Conservation (phyloP, 345 rosid species). For the Aegle marmelos region DNA sequence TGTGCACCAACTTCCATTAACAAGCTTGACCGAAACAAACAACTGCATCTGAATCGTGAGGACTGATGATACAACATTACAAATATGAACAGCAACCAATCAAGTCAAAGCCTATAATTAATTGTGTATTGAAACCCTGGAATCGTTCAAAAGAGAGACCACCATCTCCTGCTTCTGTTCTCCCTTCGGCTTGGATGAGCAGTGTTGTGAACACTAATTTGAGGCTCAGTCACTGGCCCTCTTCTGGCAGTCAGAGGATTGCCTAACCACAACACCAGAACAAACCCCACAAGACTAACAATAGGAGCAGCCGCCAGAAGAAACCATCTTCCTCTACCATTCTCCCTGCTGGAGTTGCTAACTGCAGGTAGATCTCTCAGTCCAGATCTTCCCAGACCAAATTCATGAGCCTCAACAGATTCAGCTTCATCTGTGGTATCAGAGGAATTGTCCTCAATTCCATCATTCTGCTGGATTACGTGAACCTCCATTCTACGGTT, state of each 20-base stretch:
- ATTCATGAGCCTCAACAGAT: conserved; percentile 30
- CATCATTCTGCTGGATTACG: conserved; percentile 39
- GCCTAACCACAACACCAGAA: conserved; percentile 63
- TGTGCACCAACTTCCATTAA: neutral
- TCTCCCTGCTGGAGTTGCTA: conserved; percentile 18
- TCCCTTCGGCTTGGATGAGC: conserved; percentile 40
- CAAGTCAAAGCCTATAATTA: neutral
- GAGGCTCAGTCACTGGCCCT: conserved; percentile 23
- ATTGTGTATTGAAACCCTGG: neutral
- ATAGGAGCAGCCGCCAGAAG: conserved; percentile 81
- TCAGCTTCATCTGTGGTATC: conserved; percentile 43
- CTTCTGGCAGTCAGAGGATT: conserved; percentile 46
- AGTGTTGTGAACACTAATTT: conserved; percentile 15
- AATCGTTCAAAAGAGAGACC: conserved; percentile 51
- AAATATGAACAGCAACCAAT: neutral
- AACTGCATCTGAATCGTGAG: neutral
- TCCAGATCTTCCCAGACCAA: conserved; percentile 18
- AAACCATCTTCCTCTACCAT: conserved; percentile 70
- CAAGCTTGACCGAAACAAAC: neutral
- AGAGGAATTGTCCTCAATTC: conserved; percentile 39
- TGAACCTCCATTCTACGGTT: conserved; percentile 21
- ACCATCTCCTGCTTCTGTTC: conserved; percentile 74
- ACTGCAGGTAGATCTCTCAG: conserved; percentile 17
- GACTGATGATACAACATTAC: neutral
- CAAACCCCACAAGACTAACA: conserved; percentile 72